Base-by-base conservation (phyloP, 192 early-diverging fungal species). In the Rhizophagus prolifer region DNA sequence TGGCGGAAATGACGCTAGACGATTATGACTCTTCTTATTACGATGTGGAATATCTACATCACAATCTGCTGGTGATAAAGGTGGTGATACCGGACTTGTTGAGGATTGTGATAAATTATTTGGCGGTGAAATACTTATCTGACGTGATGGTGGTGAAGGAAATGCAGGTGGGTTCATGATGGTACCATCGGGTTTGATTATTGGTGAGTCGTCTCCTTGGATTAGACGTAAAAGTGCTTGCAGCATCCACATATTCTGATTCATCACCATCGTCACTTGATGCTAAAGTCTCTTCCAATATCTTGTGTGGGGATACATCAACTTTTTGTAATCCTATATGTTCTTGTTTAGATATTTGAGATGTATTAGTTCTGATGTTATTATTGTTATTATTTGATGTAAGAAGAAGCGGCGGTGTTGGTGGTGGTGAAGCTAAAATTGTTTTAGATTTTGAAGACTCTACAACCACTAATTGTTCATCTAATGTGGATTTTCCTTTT, bases 401-500 rank as follows among this genome's bases (percentile, higher is more conserved):
- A 31, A 31, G 31, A 31, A 31, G 14, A 10, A 58, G 71, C 34
- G 71, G 58, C 61, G 71, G 71, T 23, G 71, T 73, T 34, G 58
- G 58, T 41, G 71, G 71, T 2, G 71, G 71, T 34, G 71, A 73
- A 14, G 58, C 71, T 60, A 73, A 60, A n/a, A n/a, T 73, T 60
- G 71, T 38, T 73, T 60, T 60, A n/a, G 71, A 73, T 73, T 73
- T 73, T 38, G 71, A 73, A n/a, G 71, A 73, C 23, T 73, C 71
- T 73, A 73, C 30, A 16, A 73, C 59, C 34, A 36, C 34, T 31
- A 30, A 34, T 38, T 61, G 47, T 61, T 59, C 71, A 60, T 36
- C 58, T 73, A 73, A 34, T 36, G 25, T 73, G 28, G 31, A 60
- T 59, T 30, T 41, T 16, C 16, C 70, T 30, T 50, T 72, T 50